These are phyloP conservation scores for Auricularia sp. DNA, from an alignment of 768 basidiomycete species.

Conservation along the genomic window DNA sequence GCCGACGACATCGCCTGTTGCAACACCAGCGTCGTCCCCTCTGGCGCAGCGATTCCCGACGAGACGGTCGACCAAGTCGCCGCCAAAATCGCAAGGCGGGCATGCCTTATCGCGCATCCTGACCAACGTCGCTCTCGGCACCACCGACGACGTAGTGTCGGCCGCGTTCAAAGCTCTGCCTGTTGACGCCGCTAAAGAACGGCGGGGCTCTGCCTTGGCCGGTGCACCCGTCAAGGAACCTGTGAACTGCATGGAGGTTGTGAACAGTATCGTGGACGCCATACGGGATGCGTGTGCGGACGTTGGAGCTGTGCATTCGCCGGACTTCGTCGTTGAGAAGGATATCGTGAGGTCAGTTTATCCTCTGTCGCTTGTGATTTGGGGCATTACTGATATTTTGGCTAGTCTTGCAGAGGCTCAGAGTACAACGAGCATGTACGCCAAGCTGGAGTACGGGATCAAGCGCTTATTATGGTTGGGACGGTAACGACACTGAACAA, in stretches of 20 bases:
- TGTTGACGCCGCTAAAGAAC: constrained; percentile 48
- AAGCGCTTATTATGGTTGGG: constrained; percentile 87
- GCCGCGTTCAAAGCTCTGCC: constrained; percentile 76
- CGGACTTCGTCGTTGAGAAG: constrained; percentile 44
- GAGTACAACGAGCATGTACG: constrained; percentile 72
- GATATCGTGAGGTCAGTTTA: constrained; percentile 70
- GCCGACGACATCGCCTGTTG: neutral
- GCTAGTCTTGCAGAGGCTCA: constrained; percentile 71
- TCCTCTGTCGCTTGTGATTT: neutral
- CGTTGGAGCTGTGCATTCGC: constrained; percentile 34
- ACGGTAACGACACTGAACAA: constrained; percentile 28
- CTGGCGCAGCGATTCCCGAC: constrained; percentile 4
- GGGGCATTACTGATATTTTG: constrained; percentile 8
- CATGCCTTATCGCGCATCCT: constrained; percentile 28
- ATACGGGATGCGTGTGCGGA: constrained; percentile 61
- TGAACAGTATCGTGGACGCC: constrained; percentile 60
- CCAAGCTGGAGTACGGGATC: constrained; percentile 89
- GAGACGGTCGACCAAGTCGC: constrained; percentile 8
- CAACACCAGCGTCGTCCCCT: neutral
- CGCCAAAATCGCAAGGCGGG: constrained; percentile 11
- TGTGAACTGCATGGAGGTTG: constrained; percentile 68
- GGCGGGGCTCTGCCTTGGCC: constrained; percentile 33
- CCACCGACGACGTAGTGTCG: constrained; percentile 32
- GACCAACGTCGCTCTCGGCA: constrained; percentile 21
- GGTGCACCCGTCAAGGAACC: constrained; percentile 39